Evolutionary conservation across 495 filamentous ascomycete species (phyloP).

Genomic region (Daldinia grandis): DNA sequence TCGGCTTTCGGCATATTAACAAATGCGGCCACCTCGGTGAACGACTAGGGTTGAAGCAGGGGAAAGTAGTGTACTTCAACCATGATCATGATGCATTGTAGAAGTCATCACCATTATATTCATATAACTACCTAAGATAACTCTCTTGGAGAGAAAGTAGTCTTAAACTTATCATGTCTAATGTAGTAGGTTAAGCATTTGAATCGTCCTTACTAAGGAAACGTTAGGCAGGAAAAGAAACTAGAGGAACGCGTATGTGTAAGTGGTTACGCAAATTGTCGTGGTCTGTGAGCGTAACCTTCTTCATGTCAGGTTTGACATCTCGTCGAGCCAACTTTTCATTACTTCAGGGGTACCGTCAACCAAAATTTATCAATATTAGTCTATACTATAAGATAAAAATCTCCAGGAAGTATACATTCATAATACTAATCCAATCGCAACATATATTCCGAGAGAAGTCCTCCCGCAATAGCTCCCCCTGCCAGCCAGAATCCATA

Average conservation of each 20-base stretch:
- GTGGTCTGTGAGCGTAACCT: neutral
- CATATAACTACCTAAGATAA: neutral
- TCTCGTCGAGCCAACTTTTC: neutral
- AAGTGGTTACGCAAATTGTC: neutral
- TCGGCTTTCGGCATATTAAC: conserved; percentile 29
- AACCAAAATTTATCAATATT: neutral
- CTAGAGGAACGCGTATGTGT: neutral
- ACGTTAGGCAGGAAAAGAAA: neutral
- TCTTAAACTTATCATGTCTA: neutral
- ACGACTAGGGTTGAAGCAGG: neutral
- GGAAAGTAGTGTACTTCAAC: neutral
- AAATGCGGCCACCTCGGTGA: conserved; percentile 6
- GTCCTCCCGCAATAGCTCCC: conserved; percentile 43
- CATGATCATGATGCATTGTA: neutral
- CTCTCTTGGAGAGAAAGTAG: neutral
- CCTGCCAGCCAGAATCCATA: conserved; percentile 51
- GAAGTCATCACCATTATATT: neutral
- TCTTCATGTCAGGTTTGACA: neutral
- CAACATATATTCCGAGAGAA: conserved; percentile 47
- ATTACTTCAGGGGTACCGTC: neutral
- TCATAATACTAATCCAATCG: conserved; percentile 17
- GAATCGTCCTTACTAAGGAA: neutral
- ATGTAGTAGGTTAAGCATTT: too few species aligned
- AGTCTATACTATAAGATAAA: neutral
- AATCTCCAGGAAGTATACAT: neutral